These are phyloP conservation scores for Leishmania tropica DNA, from an alignment of 208 protist genomes.

Conservation along the genomic window DNA sequence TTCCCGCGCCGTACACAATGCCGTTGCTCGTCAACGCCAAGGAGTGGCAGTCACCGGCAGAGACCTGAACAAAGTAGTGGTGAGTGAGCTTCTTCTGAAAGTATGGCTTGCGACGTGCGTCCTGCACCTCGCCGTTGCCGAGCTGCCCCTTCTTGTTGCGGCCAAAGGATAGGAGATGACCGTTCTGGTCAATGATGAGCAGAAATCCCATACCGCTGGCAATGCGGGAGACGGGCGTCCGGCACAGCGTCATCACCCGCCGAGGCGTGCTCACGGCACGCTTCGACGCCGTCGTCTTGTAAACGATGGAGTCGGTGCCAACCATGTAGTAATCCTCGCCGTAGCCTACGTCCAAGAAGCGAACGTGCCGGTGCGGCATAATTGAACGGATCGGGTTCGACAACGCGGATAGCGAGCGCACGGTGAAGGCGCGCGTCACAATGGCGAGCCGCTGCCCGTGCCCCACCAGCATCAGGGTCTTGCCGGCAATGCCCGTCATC, in stretches of 20 bases:
- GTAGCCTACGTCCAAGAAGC: conserved; percentile 82
- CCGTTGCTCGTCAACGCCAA: conserved; percentile 86
- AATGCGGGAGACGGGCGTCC: conserved; percentile 75
- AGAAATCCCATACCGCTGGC: conserved; percentile 78
- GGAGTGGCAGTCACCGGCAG: conserved; percentile 82
- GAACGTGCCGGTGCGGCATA: conserved; percentile 75
- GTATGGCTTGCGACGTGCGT: conserved; percentile 68
- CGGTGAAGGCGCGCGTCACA: conserved; percentile 77
- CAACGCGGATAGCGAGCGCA: conserved; percentile 77
- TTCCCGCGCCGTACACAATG: conserved; percentile 81
- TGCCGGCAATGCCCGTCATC: conserved; percentile 73
- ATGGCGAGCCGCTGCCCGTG: conserved; percentile 70
- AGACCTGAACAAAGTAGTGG: conserved; percentile 86
- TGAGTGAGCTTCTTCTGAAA: conserved; percentile 52
- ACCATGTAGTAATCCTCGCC: conserved; percentile 90
- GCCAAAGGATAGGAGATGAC: conserved; percentile 78
- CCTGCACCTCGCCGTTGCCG: conserved; percentile 70
- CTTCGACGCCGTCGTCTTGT: conserved; percentile 82
- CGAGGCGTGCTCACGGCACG: conserved; percentile 77
- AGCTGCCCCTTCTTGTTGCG: conserved; percentile 90
- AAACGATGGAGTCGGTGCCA: conserved; percentile 80
- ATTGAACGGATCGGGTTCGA: conserved; percentile 71
- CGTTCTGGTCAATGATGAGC: conserved; percentile 87
- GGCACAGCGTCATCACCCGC: conserved; percentile 80
- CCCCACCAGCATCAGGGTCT: conserved; percentile 74